These are phyloP conservation scores for Sugiyamaella valdiviana DNA, from an alignment of 805 yeast genomes.

Conservation along the genomic window DNA sequence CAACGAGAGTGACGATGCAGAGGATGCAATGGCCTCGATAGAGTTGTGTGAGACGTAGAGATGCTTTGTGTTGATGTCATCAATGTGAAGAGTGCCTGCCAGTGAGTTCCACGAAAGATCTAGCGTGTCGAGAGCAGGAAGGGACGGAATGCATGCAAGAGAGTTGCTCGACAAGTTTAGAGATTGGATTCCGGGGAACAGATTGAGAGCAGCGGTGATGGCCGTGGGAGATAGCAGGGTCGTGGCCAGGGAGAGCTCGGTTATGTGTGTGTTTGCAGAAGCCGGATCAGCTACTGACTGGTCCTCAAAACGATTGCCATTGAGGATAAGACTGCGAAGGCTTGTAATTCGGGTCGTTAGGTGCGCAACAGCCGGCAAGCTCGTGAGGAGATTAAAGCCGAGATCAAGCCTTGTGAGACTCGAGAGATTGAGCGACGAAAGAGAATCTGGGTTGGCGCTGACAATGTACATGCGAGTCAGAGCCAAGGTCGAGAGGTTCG, in stretches of 20 bases:
- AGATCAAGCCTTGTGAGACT: slow-evolving; percentile 43
- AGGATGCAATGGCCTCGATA: slow-evolving; percentile 19
- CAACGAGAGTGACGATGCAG: background rate
- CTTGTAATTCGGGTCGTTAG: slow-evolving; percentile 35
- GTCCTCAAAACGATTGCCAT: slow-evolving; percentile 33
- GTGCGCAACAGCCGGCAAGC: slow-evolving; percentile 35
- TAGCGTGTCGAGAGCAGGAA: background rate
- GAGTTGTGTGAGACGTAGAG: slow-evolving; percentile 37
- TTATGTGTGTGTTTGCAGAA: background rate
- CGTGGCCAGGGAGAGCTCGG: slow-evolving; percentile 20
- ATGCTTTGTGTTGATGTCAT: slow-evolving; percentile 14
- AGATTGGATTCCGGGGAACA: slow-evolving; percentile 33
- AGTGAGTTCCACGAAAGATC: slow-evolving; percentile 43
- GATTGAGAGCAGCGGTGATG: slow-evolving; percentile 13
- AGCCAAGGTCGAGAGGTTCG: slow-evolving; percentile 42
- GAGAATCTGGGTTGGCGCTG: background rate
- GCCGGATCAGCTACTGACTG: background rate
- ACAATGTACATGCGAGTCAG: slow-evolving; percentile 41
- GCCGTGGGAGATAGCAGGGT: slow-evolving; percentile 15
- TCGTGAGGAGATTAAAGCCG: slow-evolving; percentile 50
- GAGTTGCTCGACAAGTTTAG: slow-evolving; percentile 20
- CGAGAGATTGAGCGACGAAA: slow-evolving; percentile 3
- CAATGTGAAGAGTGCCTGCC: background rate
- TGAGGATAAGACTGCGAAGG: slow-evolving; percentile 42
- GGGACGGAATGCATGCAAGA: slow-evolving; percentile 15